phyloP scores from a whole-genome alignment of 1,139 yeast species.

The Geotrichum bryndzae region DNA sequence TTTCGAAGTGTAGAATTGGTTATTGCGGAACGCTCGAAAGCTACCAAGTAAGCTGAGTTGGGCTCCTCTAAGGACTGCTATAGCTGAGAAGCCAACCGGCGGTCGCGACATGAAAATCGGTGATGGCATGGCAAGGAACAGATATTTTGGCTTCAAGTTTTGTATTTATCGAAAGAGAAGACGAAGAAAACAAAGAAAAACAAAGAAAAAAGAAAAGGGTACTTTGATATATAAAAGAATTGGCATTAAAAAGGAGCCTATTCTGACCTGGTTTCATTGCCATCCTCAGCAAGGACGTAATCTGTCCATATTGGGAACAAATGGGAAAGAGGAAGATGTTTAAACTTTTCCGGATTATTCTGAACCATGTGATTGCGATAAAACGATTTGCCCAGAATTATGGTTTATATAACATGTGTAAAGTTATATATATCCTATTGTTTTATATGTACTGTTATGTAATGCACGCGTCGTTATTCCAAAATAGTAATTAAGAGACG shows the following conservation, averaged over 20 bases:
- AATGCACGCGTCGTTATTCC: too few species aligned
- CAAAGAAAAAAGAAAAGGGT: neutral
- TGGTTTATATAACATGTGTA: too few species aligned
- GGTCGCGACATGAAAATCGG: conserved; percentile 48
- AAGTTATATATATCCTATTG: too few species aligned
- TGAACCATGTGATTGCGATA: neutral
- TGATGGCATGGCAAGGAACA: conserved; percentile 39
- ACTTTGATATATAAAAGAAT: too few species aligned
- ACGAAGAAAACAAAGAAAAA: too few species aligned
- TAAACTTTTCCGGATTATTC: neutral
- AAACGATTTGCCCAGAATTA: neutral
- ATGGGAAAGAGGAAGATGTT: neutral
- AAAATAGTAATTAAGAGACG: too few species aligned
- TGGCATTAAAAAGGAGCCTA: neutral
- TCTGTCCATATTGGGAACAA: neutral
- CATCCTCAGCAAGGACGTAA: neutral
- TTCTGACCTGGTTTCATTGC: neutral
- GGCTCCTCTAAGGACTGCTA: conserved; percentile 48
- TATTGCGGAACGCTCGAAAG: conserved; percentile 40
- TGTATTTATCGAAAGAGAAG: neutral
- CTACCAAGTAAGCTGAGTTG: conserved; percentile 49
- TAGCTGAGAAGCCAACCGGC: conserved; percentile 44
- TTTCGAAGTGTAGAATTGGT: neutral
- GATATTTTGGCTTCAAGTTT: neutral
- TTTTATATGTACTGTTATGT: too few species aligned